Evolutionary conservation across 805 yeast genomes (phyloP).

Genomic region (Candida morakotiae): DNA sequence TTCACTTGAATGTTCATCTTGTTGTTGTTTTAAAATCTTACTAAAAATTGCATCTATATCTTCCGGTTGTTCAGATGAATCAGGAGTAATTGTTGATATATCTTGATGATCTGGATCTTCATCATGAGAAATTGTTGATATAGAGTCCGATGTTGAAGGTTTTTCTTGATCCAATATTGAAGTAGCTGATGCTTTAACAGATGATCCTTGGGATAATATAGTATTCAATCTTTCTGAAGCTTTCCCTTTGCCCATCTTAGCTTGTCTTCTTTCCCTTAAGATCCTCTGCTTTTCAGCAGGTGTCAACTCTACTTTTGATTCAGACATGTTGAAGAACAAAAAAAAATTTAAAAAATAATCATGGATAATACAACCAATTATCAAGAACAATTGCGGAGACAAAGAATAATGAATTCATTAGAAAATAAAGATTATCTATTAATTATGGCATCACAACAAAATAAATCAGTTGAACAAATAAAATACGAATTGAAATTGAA

Average conservation of each 20-base stretch:
- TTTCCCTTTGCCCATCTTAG: conserved; percentile 54
- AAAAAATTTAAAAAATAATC: not conserved
- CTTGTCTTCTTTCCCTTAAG: conserved; percentile 61
- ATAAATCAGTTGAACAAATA: conserved; percentile 41
- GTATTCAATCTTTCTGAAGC: conserved; percentile 50
- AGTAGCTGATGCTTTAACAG: conserved; percentile 25
- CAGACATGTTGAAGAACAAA: conserved; percentile 8
- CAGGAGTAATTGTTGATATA: conserved; percentile 18
- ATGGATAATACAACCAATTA: conserved; percentile 10
- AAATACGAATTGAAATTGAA: conserved; percentile 34
- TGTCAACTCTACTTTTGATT: conserved; percentile 18
- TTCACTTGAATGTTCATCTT: conserved; percentile 6
- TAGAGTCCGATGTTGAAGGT: conserved; percentile 2
- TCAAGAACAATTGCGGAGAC: conserved; percentile 27
- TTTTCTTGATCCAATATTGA: conserved; percentile 30
- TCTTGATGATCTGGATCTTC: conserved; percentile 41
- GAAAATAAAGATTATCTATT: conserved; percentile 36
- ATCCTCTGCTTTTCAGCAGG: conserved; percentile 58
- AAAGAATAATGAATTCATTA: conserved; percentile 34
- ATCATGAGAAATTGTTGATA: conserved; percentile 11
- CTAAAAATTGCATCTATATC: conserved; percentile 34
- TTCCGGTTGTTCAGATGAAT: conserved; percentile 6
- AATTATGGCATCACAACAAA: conserved; percentile 37
- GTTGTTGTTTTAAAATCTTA: conserved; percentile 20
- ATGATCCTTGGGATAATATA: conserved; percentile 36